Percentiles rank a stretch among this genome's conserved stretches.
These are phyloP conservation scores for Candida ulmi DNA, from an alignment of 805 yeast species.

Conservation along the genomic window DNA sequence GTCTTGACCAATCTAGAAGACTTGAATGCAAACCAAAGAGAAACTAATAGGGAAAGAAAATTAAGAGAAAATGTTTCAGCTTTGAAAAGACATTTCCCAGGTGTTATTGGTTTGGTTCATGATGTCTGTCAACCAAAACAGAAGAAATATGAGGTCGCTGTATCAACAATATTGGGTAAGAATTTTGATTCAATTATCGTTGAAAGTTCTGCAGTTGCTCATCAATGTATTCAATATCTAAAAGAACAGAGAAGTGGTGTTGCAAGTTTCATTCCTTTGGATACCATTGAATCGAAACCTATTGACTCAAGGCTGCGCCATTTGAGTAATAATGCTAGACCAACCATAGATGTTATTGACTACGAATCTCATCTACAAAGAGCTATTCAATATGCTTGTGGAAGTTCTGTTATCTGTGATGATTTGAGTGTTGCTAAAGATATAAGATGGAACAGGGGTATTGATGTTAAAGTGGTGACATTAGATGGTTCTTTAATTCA, in stretches of 20 bases:
- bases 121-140: conserved; percentile 78
- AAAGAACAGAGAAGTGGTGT: conserved; percentile 82
- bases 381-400: conserved; percentile 77
- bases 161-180: conserved; percentile 72
- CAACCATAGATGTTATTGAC: conserved; percentile 69
- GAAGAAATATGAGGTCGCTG: conserved; percentile 65
- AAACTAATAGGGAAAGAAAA: conserved; percentile 61
- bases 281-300: conserved; percentile 57
- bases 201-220: conserved; percentile 61
- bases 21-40: conserved; percentile 70
- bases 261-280: conserved; percentile 85
- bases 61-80: conserved; percentile 68
- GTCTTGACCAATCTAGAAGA: conserved; percentile 61
- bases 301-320: conserved; percentile 51
- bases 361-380: conserved; percentile 63
- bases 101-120: conserved; percentile 75
- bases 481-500: conserved; percentile 82
- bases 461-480: conserved; percentile 67
- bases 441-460: conserved; percentile 59
- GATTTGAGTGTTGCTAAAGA: conserved; percentile 59
- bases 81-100: conserved; percentile 71
- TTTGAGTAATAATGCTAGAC: conserved; percentile 48
- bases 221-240: conserved; percentile 70
- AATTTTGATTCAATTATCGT: conserved; percentile 82
- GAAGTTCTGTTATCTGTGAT: conserved; percentile 76